Evolutionary conservation across 805 yeast species (phyloP).

Genomic region (Blastobotrys peoriensis): DNA sequence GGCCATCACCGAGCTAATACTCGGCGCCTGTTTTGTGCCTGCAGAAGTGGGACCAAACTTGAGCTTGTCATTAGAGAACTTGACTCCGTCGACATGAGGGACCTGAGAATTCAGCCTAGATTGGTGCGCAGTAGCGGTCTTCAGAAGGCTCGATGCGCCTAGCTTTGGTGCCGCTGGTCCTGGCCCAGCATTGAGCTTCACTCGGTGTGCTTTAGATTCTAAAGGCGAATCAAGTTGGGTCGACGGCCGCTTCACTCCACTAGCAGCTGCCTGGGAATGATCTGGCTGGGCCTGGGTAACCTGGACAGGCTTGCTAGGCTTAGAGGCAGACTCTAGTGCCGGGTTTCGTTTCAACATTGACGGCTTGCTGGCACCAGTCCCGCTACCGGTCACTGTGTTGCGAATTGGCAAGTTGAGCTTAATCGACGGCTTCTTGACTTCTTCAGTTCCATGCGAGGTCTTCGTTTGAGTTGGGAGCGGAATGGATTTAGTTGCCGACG

Average conservation of each 20-base stretch:
- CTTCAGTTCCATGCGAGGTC: neutral
- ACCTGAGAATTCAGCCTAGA: conserved; percentile 20
- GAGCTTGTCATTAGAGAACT: conserved; percentile 30
- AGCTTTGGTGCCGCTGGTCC: neutral
- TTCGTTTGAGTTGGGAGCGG: neutral
- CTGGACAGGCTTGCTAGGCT: neutral
- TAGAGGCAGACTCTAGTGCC: conserved; percentile 6
- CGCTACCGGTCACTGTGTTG: neutral
- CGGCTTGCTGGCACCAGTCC: neutral
- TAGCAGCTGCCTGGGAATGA: neutral
- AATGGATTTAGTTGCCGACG: neutral
- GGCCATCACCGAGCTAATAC: conserved; percentile 3
- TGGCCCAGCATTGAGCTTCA: neutral
- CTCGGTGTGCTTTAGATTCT: conserved; percentile 1
- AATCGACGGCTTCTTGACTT: neutral
- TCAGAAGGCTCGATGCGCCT: conserved; percentile 27
- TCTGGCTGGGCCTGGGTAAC: neutral
- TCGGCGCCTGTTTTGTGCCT: conserved; percentile 1
- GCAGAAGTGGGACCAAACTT: conserved; percentile 22
- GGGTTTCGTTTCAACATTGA: conserved; percentile 3
- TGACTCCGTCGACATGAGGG: conserved; percentile 30
- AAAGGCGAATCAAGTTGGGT: conserved; percentile 5
- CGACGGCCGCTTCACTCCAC: conserved; percentile 6
- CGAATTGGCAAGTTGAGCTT: neutral
- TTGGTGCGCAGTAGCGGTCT: conserved; percentile 30